Base-by-base conservation (phyloP, 2,329 filamentous ascomycete genomes). In the Nemania abortiva region DNA sequence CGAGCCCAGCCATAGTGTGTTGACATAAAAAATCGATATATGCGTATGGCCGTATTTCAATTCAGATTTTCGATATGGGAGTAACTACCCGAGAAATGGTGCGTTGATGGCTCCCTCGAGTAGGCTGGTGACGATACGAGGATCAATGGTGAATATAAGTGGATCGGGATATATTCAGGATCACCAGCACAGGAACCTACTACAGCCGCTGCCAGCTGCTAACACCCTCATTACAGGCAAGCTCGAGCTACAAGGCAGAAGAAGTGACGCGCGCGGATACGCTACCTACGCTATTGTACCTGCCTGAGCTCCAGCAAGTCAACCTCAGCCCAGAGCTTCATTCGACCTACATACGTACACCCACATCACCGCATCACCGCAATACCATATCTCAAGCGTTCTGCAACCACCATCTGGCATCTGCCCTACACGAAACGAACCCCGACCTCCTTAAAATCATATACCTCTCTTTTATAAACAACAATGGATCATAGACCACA, bases 401-500 rank as follows among this genome's bases (percentile, higher is more conserved):
- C 60, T 62, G 72, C 60, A 24, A 66, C 62, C 63, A 72, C 58
- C 47, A 63, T 47, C 65, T 49, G 72, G 54, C 54, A 63, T 63
- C 64, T 62, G 45, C 60, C 53, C 65, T 34, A 57, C 34, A 31
- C 37, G 18, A 47, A 50, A 53, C 55, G 11, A 39, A 22, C 29
- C 45, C 55, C 29, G 2, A 69, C 58, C 34, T 6, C 15, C 54
- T 54, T 47, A 22, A 50, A 54, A 49, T 62, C 63, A 66, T 47
- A 69, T 45, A 66, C 45, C 45, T 65, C 65, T 53, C 57, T n/a
- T 49, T 18, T 45, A 53, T 42, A 42, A 45, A 69, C 49, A 13
- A 70, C 45, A 10, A 92, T 92, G 90, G 90, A 92, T 82, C 90
- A 92, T 82, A 87, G 90, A 82, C 90, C 90, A 78, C 89, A 91